These are phyloP conservation scores for Coemansia sp. DNA, from an alignment of 192 early-diverging fungal species.

Conservation along the genomic window DNA sequence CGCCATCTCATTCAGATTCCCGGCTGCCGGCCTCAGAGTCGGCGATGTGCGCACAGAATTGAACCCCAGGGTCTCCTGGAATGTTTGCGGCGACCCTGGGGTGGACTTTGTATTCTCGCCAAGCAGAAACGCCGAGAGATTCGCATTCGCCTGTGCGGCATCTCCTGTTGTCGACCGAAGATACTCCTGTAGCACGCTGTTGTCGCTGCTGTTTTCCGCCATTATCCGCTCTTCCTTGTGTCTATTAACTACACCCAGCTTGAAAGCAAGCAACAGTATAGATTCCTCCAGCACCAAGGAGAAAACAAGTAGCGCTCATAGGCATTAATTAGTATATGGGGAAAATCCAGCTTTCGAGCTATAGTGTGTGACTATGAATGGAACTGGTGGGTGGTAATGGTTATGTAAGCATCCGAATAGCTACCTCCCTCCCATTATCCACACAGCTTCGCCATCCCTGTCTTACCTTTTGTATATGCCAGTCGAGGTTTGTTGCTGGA, in stretches of 20 bases:
- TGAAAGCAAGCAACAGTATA: background rate
- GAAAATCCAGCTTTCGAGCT: background rate
- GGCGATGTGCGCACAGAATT: slow-evolving; percentile 44
- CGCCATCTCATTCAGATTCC: background rate
- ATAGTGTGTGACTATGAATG: background rate
- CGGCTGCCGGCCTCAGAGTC: slow-evolving; percentile 11
- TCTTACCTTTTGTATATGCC: background rate
- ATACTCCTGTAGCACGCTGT: background rate
- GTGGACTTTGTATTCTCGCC: slow-evolving; percentile 29
- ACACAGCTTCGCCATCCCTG: background rate
- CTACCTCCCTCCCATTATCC: too few relatives aligned
- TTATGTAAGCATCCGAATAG: background rate
- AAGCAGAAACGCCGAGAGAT: slow-evolving; percentile 34
- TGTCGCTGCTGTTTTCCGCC: background rate
- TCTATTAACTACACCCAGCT: background rate
- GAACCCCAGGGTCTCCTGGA: slow-evolving; percentile 30
- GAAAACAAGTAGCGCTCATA: too few relatives aligned
- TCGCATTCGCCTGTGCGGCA: slow-evolving; percentile 3
- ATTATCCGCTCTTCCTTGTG: background rate
- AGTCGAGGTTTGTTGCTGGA: background rate
- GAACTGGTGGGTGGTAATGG: background rate
- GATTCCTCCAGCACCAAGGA: too few relatives aligned
- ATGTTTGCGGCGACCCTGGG: slow-evolving; percentile 34
- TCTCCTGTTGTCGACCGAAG: background rate
- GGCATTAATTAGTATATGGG: background rate